Conservation (phyloP, 225 moss, liverwort and hornwort genomes). For the Polytrichum commune region DNA sequence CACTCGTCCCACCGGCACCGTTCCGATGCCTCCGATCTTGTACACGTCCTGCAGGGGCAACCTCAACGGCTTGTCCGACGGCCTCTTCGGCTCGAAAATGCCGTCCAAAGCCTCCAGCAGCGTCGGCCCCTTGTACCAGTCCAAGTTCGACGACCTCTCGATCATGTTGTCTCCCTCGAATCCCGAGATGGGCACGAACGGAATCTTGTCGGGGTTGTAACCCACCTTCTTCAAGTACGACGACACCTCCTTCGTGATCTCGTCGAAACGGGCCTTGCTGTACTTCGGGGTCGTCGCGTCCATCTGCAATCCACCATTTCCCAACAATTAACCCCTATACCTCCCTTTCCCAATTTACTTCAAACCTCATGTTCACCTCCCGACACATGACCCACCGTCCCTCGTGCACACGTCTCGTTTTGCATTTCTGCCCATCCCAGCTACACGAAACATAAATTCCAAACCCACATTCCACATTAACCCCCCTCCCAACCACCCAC, state of each 20-base stretch:
- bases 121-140: conserved; percentile 60
- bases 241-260: conserved; percentile 56
- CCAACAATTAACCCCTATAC: neutral
- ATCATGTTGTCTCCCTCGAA: conserved; percentile 57
- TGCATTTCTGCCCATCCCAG: neutral
- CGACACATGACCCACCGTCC: no score
- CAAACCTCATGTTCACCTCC: no score
- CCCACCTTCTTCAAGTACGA: conserved; percentile 63
- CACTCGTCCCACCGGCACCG: conserved; percentile 41
- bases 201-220: conserved; percentile 61
- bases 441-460: neutral
- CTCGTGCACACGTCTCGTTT: no score
- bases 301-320: conserved; percentile 29
- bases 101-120: conserved; percentile 51
- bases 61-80: conserved; percentile 54
- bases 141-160: conserved; percentile 45
- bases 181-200: conserved; percentile 47
- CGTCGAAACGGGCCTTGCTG: conserved; percentile 50
- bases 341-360: no score
- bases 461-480: neutral
- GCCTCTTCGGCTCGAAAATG: conserved; percentile 59
- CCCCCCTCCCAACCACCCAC: neutral
- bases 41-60: conserved; percentile 64
- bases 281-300: conserved; percentile 88
- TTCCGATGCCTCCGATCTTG: conserved; percentile 68